phyloP scores from a whole-genome alignment of 1,284 basidiomycete species.

The Fomes fomentarius region DNA sequence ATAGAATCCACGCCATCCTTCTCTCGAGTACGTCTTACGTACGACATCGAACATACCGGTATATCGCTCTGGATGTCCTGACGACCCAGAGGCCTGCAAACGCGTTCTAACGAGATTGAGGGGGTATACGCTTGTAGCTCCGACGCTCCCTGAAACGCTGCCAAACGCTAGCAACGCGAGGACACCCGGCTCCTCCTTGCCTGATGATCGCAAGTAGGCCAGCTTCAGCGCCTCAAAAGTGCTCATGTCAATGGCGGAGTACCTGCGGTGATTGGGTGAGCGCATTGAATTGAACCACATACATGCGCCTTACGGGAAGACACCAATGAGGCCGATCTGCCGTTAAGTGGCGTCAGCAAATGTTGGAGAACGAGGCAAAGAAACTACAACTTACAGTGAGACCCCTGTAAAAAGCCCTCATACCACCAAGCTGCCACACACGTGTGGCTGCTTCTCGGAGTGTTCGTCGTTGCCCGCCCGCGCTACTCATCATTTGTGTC shows the following conservation, averaged over 20 bases:
- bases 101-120: slow-evolving; percentile 94
- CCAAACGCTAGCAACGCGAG: slow-evolving; percentile 86
- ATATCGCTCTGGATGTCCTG: slow-evolving; percentile 90
- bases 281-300: slow-evolving; percentile 6
- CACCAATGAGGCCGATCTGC: slow-evolving; percentile 87
- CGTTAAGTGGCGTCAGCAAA: slow-evolving; percentile 5
- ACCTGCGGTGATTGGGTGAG: slow-evolving; percentile 44
- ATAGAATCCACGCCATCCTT: slow-evolving; percentile 96
- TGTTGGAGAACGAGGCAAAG: not conserved
- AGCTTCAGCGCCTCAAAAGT: slow-evolving; percentile 92
- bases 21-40: slow-evolving; percentile 78
- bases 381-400: slow-evolving; percentile 67
- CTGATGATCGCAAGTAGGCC: slow-evolving; percentile 79
- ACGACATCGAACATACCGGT: slow-evolving; percentile 88
- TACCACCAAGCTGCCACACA: slow-evolving; percentile 81
- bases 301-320: slow-evolving; percentile 72
- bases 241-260: slow-evolving; percentile 94
- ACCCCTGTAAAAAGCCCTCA: slow-evolving; percentile 90
- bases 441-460: slow-evolving; percentile 63
- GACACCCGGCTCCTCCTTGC: slow-evolving; percentile 82
- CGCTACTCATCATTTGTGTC: slow-evolving; percentile 93
- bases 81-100: slow-evolving; percentile 93
- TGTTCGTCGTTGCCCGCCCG: slow-evolving; percentile 63
- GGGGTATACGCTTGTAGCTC: slow-evolving; percentile 92
- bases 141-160: slow-evolving; percentile 87